Evolutionary conservation across 148 eudicot species (phyloP).

Genomic region (Chenopodium berlandieri): DNA sequence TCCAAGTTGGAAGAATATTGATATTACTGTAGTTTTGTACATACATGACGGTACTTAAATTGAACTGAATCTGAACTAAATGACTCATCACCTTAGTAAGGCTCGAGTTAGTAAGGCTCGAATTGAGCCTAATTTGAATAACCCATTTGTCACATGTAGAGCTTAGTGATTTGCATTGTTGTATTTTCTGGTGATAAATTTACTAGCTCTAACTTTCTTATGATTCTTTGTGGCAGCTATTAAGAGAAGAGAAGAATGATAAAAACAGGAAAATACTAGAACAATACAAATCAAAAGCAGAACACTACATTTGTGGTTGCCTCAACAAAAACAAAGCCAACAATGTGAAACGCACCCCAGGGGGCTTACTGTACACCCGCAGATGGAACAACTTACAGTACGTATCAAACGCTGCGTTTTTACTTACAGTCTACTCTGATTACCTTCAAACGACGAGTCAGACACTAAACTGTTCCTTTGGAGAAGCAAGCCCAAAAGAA

Average conservation of each 20-base stretch:
- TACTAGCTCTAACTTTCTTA: not conserved
- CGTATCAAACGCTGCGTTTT: slow-evolving; percentile 24
- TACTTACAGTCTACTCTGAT: slow-evolving; percentile 16
- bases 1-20: too few species aligned
- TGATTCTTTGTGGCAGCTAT: slow-evolving; percentile 8
- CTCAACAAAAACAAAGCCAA: slow-evolving; percentile 18
- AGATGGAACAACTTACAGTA: slow-evolving; percentile 31
- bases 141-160: too few species aligned
- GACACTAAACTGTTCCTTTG: slow-evolving; percentile 11
- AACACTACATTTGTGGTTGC: slow-evolving; percentile 26
- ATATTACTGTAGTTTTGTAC: too few species aligned
- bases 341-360: slow-evolving; percentile 18
- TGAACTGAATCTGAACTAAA: too few species aligned
- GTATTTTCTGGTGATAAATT: too few species aligned
- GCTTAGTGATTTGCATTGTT: too few species aligned
- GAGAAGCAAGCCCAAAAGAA: slow-evolving; percentile 9
- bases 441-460: slow-evolving; percentile 11
- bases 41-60: too few species aligned
- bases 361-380: slow-evolving; percentile 25
- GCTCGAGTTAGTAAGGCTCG: too few species aligned
- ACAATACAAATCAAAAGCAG: slow-evolving; percentile 22
- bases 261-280: not conserved
- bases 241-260: not conserved
- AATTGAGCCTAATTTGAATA: too few species aligned
- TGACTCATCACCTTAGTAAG: too few species aligned